Evolutionary conservation across 2,329 filamentous ascomycete species (phyloP), one percentile per base, ranked within the genome.

Genomic region (Davidsoniella virescens): DNA sequence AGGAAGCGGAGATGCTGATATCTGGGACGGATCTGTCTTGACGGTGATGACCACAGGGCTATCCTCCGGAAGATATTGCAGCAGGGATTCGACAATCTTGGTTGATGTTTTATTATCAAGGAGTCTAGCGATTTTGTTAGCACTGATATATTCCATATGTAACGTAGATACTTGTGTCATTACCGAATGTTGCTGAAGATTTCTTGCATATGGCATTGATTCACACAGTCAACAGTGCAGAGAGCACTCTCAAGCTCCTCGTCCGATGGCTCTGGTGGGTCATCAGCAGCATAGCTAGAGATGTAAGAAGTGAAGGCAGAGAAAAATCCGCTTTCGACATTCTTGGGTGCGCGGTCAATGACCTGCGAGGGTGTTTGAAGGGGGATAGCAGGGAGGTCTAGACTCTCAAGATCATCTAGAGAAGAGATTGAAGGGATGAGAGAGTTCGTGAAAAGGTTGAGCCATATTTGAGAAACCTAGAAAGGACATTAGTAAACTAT

Each of bases 251-350:
- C 92, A 26, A 98, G 73, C 63, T 98, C 92, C 62, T 96, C 90
- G 56, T 96, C 87, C 1, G 92, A 96, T 2, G 92, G 92, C 66
- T 98, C 92, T 0, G 92, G 92, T 10, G 92, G 92, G 60, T 98
- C 92, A 63, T 96, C 92, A 9, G 92, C 93, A 40, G 93, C 92
- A 62, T 98, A 96, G 63, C 90, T 96, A n/a, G 88, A 94, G 29
- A 98, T 87, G 60, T 96, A 98, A 4, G 85, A 94, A 0, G 90
- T 93, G 59, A 98, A 86, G 1, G 90, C 87, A 3, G 88, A 94
- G 62, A 98, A 87, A 46, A 98, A 76, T 5, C 92, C 87, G 2
- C 80, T 80, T 25, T 98, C 92, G 52, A 72, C 77, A 33, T 80
- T 71, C 55, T 86, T 84, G 40, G 84, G 73, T 51, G 81, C 87